Percentiles rank a stretch among this genome's conserved stretches.
These are phyloP conservation scores for Trichoderma aggressivum DNA, from an alignment of 2,329 filamentous ascomycete genomes.

Conservation along the genomic window DNA sequence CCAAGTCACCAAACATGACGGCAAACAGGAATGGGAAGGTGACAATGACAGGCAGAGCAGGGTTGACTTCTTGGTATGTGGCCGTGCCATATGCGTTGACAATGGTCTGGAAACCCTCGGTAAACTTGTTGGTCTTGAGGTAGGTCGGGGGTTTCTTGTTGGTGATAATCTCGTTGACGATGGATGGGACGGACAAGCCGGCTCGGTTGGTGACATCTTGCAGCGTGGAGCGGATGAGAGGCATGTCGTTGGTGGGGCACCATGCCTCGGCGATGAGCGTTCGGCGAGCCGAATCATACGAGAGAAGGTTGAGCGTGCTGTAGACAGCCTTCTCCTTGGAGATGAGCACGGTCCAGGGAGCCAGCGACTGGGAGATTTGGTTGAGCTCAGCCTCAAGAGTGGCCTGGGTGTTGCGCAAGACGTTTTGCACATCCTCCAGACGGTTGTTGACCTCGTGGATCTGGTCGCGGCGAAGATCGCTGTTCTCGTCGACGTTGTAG, in stretches of 20 bases:
- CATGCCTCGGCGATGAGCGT: constrained; percentile 97
- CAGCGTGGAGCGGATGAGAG: constrained; percentile 85
- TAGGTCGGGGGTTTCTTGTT: constrained; percentile 98
- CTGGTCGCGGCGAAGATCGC: constrained; percentile 90
- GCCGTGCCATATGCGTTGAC: constrained; percentile 98
- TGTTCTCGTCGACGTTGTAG: constrained; percentile 97
- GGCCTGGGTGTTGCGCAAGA: constrained; percentile 90
- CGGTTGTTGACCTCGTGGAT: constrained; percentile 96
- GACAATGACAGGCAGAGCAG: constrained; percentile 88
- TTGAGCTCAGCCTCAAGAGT: constrained; percentile 90
- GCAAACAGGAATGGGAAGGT: constrained; percentile 99
- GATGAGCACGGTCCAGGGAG: constrained; percentile 95
- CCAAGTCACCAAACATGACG: constrained; percentile 99
- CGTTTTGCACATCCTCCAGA: constrained; percentile 84
- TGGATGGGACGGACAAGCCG: constrained; percentile 93
- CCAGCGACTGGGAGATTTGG: constrained; percentile 87
- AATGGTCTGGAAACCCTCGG: constrained; percentile 96
- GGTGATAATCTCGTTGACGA: constrained; percentile 95
- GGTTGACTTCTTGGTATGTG: constrained; percentile 96
- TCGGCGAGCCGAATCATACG: constrained; percentile 91
- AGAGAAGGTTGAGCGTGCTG: constrained; percentile 91
- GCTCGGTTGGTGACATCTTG: constrained; percentile 96
- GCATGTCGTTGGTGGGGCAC: constrained; percentile 88
- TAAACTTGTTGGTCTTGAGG: constrained; percentile 98
- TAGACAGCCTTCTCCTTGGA: constrained; percentile 99